A percentile compares a stretch with the other conserved stretches of the same genome.
Conservation (phyloP, 1,139 yeast species). For the Fermentozyma sake region DNA sequence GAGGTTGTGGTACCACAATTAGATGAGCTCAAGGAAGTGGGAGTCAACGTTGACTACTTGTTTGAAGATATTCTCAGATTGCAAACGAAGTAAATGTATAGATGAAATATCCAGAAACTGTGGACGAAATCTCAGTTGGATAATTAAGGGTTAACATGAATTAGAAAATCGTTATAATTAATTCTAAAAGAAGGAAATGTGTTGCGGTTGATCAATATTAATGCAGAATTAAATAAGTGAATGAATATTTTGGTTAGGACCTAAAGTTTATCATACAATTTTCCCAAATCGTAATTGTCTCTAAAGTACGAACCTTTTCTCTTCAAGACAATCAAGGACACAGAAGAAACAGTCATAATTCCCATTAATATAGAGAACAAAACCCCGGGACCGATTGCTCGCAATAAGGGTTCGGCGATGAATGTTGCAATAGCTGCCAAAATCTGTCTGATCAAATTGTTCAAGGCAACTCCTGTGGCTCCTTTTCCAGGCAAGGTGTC, state of each 20-base stretch:
- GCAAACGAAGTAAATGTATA: constrained; percentile 4
- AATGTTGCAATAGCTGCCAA: constrained; percentile 78
- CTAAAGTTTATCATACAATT: constrained; percentile 46
- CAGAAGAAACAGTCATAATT: constrained; percentile 41
- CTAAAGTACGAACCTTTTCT: constrained; percentile 60
- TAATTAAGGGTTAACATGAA: too few species aligned
- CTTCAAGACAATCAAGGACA: constrained; percentile 48
- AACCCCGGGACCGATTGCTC: constrained; percentile 67
- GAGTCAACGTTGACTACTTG: constrained; percentile 68
- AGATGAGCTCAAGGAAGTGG: constrained; percentile 56
- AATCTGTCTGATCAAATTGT: constrained; percentile 67
- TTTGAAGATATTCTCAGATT: constrained; percentile 31
- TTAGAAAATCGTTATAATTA: too few species aligned
- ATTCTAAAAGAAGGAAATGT: too few species aligned
- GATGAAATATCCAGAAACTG: neutral
- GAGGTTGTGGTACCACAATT: constrained; percentile 56
- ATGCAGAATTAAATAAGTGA: neutral
- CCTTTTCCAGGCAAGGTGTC: constrained; percentile 87
- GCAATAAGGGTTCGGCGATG: constrained; percentile 61
- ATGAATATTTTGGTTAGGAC: constrained; percentile 1
- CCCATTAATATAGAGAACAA: constrained; percentile 65
- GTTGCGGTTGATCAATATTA: too few species aligned
- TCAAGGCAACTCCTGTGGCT: constrained; percentile 83
- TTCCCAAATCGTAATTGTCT: constrained; percentile 58
- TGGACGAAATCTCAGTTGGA: constrained; percentile 1